Evolutionary conservation across 2,329 filamentous ascomycete genomes (phyloP).

Genomic region (Aspergillus ruber): DNA sequence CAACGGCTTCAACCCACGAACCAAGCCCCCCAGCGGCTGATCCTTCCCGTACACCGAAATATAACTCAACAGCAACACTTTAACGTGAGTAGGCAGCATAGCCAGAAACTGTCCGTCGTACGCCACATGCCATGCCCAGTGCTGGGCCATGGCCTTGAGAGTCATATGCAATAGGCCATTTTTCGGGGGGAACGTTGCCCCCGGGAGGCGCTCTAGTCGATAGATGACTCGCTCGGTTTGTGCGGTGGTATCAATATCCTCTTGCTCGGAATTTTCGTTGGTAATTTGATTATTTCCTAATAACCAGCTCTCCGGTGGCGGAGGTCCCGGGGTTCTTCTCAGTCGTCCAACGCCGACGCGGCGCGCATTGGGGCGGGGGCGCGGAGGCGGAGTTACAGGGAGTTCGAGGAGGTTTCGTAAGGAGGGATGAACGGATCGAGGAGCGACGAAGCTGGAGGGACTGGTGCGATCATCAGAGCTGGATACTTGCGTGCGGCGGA

Average conservation of each 20-base stretch:
- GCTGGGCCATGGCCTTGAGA: constrained; percentile 48
- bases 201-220: constrained; percentile 36
- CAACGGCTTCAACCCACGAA: constrained; percentile 45
- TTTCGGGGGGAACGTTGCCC: constrained; percentile 28
- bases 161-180: constrained; percentile 46
- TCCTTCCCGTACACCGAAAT: constrained; percentile 45
- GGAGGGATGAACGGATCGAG: constrained; percentile 40
- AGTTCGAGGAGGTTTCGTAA: constrained; percentile 40
- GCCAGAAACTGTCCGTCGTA: constrained; percentile 52
- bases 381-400: constrained; percentile 37
- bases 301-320: constrained; percentile 43
- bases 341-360: constrained; percentile 25
- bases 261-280: constrained; percentile 3
- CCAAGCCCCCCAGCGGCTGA: constrained; percentile 31
- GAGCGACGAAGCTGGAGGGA: constrained; percentile 14
- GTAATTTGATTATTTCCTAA: constrained; percentile 11
- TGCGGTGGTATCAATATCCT: constrained; percentile 4
- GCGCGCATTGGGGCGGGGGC: constrained; percentile 31
- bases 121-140: constrained; percentile 52
- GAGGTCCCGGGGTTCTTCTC: constrained; percentile 39
- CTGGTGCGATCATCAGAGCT: constrained; percentile 11
- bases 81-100: constrained; percentile 46
- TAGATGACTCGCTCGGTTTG: constrained; percentile 19
- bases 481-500: constrained; percentile 37
- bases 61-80: constrained; percentile 51